Percentiles rank a stretch among this genome's conserved stretches.
These are phyloP conservation scores for Deakozyma indianensis DNA, from an alignment of 805 yeast genomes.

Conservation along the genomic window DNA sequence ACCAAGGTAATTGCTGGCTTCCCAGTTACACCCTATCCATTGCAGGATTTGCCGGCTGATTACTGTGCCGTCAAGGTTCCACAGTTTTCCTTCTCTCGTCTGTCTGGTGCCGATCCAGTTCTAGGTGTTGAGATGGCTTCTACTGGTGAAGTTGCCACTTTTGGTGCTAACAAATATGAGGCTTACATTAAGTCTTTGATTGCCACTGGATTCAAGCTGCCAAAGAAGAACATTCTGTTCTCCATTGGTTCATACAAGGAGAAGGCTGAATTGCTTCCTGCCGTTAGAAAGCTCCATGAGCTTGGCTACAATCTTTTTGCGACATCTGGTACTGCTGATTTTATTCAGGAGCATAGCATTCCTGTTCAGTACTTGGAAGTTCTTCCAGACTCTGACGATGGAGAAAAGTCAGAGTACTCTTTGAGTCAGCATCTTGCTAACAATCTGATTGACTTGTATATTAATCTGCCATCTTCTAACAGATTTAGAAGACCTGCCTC, in stretches of 20 bases:
- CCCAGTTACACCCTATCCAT: conserved; percentile 59
- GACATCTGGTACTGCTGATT: conserved; percentile 98
- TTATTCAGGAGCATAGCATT: conserved; percentile 84
- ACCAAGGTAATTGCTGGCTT: conserved; percentile 70
- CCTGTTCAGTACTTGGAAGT: conserved; percentile 94
- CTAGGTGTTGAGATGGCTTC: conserved; percentile 99
- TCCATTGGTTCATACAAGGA: conserved; percentile 96
- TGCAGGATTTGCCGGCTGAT: conserved; percentile 63
- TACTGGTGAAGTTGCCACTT: conserved; percentile 97
- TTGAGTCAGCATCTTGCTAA: conserved; percentile 92
- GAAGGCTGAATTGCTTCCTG: conserved; percentile 83
- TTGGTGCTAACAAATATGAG: conserved; percentile 71
- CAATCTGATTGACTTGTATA: conserved; percentile 89
- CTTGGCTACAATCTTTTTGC: conserved; percentile 88
- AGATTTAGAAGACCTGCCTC: conserved; percentile 98
- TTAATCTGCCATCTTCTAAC: conserved; percentile 92
- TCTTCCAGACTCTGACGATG: conserved; percentile 49
- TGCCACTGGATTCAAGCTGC: conserved; percentile 89
- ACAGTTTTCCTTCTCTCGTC: conserved; percentile 94
- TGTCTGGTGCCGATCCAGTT: conserved; percentile 99
- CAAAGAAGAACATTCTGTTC: conserved; percentile 84
- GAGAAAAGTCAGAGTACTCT: conserved; percentile 85
- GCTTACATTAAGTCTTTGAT: conserved; percentile 90
- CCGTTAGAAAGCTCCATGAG: conserved; percentile 64
- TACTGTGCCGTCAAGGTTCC: conserved; percentile 97